Base-by-base conservation (phyloP, 2,329 filamentous ascomycete species). In the Escovopsis weberi region DNA sequence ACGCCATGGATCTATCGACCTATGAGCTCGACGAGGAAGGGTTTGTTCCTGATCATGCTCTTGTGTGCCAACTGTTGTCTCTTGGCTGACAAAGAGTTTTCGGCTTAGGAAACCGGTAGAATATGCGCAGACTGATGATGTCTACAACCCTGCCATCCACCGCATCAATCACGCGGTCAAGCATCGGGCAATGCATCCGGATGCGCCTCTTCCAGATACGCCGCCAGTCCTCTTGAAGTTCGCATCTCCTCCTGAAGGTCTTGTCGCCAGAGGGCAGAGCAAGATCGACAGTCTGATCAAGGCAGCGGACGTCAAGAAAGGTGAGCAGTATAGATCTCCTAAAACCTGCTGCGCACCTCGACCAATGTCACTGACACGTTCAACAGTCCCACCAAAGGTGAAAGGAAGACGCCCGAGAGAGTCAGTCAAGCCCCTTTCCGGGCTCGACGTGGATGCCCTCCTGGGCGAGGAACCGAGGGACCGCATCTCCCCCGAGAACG, bases 131-230 rank as follows among this genome's bases (percentile, higher is more conserved):
- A 74, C 89, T 39, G 85, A 94, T 35, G 85, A 94, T 39, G 80
- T 80, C 1, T 96, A 78, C 58, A 87, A 85, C 23, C 87, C 89
- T 4, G 65, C 83, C 4, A 72, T 96, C n/a, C 89, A 96, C 59
- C 81, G 87, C 30, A 75, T 96, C 46, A 86, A 87, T 51, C 81
- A 91, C 57, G 86, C 86, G 12, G 79, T 96, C 50, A 80, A 84
- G 43, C 79, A 80, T 57, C 80, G 89, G 33, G 91, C 89, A 2
- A 75, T 89, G 2, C 72, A 88, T 53, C 77, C 85, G 0, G 70
- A 78, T 3, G 70, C 75, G 15, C 68, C 77, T 0, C 59, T 88
- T 8, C 75, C 77, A 0, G 70, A 76, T 7, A 68, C 74, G 4
- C 69, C 80, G 7, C 67, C 78, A 2, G 74, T 76, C 33, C 67